Evolutionary conservation across 345 rosid species (phyloP).

Genomic region (Chamaenerion angustifolium): DNA sequence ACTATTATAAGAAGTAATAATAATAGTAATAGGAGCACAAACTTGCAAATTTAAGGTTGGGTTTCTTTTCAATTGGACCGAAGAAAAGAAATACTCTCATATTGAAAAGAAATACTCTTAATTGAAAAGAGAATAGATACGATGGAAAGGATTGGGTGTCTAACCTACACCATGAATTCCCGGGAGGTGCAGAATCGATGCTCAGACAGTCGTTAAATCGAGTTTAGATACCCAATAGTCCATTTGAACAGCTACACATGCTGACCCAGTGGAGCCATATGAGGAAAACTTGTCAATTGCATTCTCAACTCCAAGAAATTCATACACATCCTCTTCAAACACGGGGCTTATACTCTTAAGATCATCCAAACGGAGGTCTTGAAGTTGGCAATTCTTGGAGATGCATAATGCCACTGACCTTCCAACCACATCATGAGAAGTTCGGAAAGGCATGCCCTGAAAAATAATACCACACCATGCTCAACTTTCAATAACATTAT

Average conservation of each 20-base stretch:
- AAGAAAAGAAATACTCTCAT: too few species aligned
- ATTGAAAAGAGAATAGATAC: too few species aligned
- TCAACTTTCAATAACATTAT: too few species aligned
- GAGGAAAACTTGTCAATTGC: slow-evolving; percentile 65
- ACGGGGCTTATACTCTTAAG: slow-evolving; percentile 45
- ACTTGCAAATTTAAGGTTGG: too few species aligned
- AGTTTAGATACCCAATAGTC: slow-evolving; percentile 55
- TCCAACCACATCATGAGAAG: slow-evolving; percentile 89
- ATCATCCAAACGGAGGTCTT: slow-evolving; percentile 58
- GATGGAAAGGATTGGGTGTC: too few species aligned
- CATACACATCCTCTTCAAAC: slow-evolving; percentile 61
- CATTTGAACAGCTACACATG: slow-evolving; percentile 48
- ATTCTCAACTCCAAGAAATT: slow-evolving; percentile 65
- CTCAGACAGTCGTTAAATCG: background rate
- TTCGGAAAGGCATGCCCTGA: slow-evolving; percentile 87
- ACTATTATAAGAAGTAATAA: too few species aligned
- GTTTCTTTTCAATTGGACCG: too few species aligned
- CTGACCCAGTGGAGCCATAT: slow-evolving; percentile 65
- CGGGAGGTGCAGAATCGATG: too few species aligned
- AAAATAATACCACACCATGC: too few species aligned
- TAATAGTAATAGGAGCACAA: too few species aligned
- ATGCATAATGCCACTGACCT: slow-evolving; percentile 75
- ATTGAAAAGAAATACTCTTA: too few species aligned
- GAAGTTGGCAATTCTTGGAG: slow-evolving; percentile 54
- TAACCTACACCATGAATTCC: too few species aligned